These are phyloP conservation scores for Euphorbia tirucalli DNA, from an alignment of 345 rosid genomes.

Conservation along the genomic window DNA sequence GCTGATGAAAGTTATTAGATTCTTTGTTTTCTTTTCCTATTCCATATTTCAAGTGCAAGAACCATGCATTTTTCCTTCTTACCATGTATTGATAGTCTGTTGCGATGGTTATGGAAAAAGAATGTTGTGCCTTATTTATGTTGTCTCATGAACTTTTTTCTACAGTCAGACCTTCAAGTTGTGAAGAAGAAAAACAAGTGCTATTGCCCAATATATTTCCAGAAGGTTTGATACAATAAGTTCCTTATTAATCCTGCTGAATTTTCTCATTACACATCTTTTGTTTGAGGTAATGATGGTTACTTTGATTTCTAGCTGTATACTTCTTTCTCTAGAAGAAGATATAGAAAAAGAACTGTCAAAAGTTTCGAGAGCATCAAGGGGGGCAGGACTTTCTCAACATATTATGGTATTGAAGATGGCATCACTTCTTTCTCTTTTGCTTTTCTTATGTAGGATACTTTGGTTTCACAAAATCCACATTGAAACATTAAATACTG, in stretches of 20 bases:
- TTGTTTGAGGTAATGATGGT: not conserved
- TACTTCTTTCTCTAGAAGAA: conserved; percentile 47
- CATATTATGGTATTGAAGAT: conserved; percentile 69
- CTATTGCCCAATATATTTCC: conserved; percentile 87
- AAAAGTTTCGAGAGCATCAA: conserved; percentile 65
- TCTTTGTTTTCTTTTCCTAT: not conserved
- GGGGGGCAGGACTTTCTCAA: conserved; percentile 58
- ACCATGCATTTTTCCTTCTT: not conserved
- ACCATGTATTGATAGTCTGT: not conserved
- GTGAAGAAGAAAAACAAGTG: conserved; percentile 78
- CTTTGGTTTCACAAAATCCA: not conserved
- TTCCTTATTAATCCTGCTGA: conserved; percentile 7
- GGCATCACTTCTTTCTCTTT: not conserved
- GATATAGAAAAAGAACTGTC: conserved; percentile 83
- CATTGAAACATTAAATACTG: too few species aligned
- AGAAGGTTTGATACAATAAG: conserved; percentile 49
- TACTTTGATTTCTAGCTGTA: conserved; percentile 4
- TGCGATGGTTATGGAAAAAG: not conserved
- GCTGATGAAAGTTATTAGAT: not conserved
- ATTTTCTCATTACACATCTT: conserved; percentile 1
- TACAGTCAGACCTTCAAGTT: conserved; percentile 89
- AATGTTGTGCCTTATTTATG: conserved; percentile 3
- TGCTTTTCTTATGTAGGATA: not conserved
- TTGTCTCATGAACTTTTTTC: conserved; percentile 13
- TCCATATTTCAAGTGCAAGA: not conserved